Base-by-base conservation (phyloP, 2,329 filamentous ascomycete species). In the Delphinella strobiligena region DNA sequence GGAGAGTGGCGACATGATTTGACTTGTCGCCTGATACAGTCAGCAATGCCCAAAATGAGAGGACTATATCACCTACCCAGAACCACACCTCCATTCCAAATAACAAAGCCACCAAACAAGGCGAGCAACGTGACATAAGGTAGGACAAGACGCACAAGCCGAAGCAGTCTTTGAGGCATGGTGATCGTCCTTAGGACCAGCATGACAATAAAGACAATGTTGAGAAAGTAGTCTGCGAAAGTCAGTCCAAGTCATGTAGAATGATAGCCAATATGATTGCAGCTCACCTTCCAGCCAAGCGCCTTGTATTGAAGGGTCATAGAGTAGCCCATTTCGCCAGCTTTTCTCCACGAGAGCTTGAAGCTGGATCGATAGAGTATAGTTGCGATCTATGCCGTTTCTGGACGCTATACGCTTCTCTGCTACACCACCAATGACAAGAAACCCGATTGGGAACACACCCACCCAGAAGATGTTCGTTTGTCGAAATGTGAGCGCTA, bases 381-480 rank as follows among this genome's bases (percentile, higher is more conserved):
- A 27, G 22, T 27, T 12, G 22, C 22, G 22, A 17, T 16, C 16
- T 12, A 18, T 35, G 16, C 17, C 24, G 9, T 35, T 45, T 37
- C 51, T 51, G 34, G 52, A 3, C 50, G 59, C 52, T 68, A 73
- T 43, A 74, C 60, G 14, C 62, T 67, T 48, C 71, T 67, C 2
- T 75, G 58, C 56, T 58, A 32, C 63, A 61, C 55, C 80, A 71
- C 31, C 75, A 45, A 4, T 41, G 1, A 53, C 34, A 3, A 48
- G 40, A 72, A 58, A 30, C 2, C 46, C 78, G 15, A 81, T 81
- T 51, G 86, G 74, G 52, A 83, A 86, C 0, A 88, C 67, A 1
- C 84, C 80, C 0, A 88, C 79, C 91, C 91, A 98, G 56, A 98
- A 94, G 41, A 96, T 82, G 52, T 98, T 98, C 0, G 91, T 98